Conservation (phyloP, 306 rosid genomes). For the Nissolia schottii region DNA sequence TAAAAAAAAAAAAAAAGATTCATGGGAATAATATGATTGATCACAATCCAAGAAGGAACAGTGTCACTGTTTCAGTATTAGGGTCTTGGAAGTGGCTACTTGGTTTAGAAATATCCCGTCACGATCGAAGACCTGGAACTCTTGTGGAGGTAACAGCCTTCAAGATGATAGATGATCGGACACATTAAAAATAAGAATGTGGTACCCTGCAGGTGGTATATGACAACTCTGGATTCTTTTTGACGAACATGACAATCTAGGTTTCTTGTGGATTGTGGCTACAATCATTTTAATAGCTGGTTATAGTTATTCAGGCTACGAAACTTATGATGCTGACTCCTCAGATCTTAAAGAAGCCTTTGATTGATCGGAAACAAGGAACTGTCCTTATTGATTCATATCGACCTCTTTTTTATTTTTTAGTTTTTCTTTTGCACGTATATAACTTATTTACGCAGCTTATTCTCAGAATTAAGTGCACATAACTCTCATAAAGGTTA, state of each 20-base stretch:
- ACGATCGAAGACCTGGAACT: not conserved
- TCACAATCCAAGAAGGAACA: not conserved
- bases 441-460: not conserved
- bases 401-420: not conserved
- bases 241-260: not conserved
- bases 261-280: not conserved
- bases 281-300: constrained; percentile 3
- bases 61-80: not conserved
- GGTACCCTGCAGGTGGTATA: not conserved
- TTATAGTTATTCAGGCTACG: not conserved
- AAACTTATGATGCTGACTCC: not conserved
- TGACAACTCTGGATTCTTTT: constrained; percentile 6
- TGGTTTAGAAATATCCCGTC: not conserved
- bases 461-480: too few species aligned
- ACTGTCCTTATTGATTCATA: constrained; percentile 5
- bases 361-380: not conserved
- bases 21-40: not conserved
- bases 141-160: not conserved
- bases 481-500: too few species aligned
- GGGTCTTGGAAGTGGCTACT: not conserved
- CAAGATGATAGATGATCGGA: constrained; percentile 10
- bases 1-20: not conserved
- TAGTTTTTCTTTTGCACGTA: too few species aligned
- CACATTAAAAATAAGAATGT: not conserved
- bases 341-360: not conserved